phyloP scores from a whole-genome alignment of 805 yeast genomes.

The Starmera dryadoides region DNA sequence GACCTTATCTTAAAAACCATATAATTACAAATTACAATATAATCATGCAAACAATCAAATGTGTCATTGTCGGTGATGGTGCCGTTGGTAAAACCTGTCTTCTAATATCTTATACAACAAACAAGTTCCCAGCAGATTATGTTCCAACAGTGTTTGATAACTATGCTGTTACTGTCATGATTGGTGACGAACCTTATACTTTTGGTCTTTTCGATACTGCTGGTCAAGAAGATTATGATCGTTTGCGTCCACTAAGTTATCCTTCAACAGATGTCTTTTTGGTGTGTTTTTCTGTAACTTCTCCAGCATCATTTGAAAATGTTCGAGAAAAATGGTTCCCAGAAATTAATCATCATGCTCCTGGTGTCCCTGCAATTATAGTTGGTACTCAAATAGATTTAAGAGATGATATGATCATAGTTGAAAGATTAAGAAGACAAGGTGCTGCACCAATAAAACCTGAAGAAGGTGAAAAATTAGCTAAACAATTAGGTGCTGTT shows the following conservation, averaged over 20 bases:
- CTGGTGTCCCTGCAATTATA: conserved; percentile 95
- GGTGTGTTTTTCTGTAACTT: conserved; percentile 93
- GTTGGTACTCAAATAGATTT: conserved; percentile 97
- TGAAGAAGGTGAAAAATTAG: conserved; percentile 87
- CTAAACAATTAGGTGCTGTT: conserved; percentile 90
- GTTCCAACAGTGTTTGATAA: conserved; percentile 98
- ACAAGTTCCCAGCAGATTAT: conserved; percentile 95
- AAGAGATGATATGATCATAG: conserved; percentile 85
- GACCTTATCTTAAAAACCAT: too few relatives aligned
- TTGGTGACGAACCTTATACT: conserved; percentile 97
- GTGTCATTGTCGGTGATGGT: conserved; percentile 99
- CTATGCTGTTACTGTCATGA: conserved; percentile 90
- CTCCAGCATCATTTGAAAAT: conserved; percentile 96
- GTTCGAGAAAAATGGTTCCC: conserved; percentile 99
- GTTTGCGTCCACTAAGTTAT: conserved; percentile 91
- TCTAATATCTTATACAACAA: conserved; percentile 90
- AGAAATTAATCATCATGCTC: conserved; percentile 95
- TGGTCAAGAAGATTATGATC: conserved; percentile 98
- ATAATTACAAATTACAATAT: too few relatives aligned
- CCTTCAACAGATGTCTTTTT: conserved; percentile 96
- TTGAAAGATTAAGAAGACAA: conserved; percentile 86
- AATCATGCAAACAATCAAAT: conserved; percentile 57
- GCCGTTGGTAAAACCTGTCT: conserved; percentile 98
- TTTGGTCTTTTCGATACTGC: conserved; percentile 98
- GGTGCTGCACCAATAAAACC: conserved; percentile 78